Evolutionary conservation across 2,329 filamentous ascomycete species (phyloP).

Genomic region (Talaromyces rugulosus): DNA sequence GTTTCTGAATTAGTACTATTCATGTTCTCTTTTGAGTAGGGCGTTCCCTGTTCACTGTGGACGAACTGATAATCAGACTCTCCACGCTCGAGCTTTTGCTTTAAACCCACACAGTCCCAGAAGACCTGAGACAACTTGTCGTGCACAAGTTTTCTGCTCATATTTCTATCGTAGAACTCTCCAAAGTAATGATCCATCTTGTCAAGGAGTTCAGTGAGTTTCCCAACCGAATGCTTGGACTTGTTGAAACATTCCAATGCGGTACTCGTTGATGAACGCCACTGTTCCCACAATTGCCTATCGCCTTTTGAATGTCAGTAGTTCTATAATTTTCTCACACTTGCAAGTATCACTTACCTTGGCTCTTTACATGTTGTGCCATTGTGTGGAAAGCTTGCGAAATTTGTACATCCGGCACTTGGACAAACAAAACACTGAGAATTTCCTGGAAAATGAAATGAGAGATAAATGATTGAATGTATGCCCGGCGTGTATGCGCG

Average conservation of each 20-base stretch:
- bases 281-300: conserved; percentile 12
- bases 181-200: conserved; percentile 2
- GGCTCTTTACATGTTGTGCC: neutral
- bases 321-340: neutral
- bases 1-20: neutral
- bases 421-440: neutral
- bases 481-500: neutral
- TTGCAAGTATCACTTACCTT: conserved; percentile 9
- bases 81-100: conserved; percentile 18
- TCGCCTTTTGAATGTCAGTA: conserved; percentile 10
- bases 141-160: neutral
- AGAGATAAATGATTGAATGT: neutral
- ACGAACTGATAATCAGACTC: neutral
- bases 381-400: neutral
- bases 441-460: neutral
- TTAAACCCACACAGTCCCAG: conserved; percentile 15
- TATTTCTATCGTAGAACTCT: neutral
- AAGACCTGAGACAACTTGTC: conserved; percentile 10
- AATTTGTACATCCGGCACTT: neutral
- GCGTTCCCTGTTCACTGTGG: neutral
- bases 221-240: too few species aligned
- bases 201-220: neutral
- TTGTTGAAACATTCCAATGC: neutral
- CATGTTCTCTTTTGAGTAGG: neutral
- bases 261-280: conserved; percentile 19